phyloP scores from a whole-genome alignment of 139 green algal species.

The Picochlorum sp. region DNA sequence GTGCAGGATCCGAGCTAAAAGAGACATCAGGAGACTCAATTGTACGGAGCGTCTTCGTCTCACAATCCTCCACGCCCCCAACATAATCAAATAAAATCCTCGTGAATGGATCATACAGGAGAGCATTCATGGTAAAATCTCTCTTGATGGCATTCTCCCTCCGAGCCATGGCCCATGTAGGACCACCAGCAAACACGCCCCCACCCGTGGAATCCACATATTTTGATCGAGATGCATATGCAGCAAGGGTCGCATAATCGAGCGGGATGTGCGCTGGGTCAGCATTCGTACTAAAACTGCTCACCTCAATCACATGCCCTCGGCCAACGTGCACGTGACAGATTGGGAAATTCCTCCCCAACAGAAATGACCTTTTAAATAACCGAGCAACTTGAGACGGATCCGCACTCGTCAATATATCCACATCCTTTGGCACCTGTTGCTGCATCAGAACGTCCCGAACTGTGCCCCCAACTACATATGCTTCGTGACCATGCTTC shows the following conservation, averaged over 20 bases:
- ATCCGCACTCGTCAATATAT: slow-evolving; percentile 51
- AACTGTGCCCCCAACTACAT: slow-evolving; percentile 65
- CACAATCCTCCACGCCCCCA: slow-evolving; percentile 41
- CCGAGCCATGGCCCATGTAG: slow-evolving; percentile 27
- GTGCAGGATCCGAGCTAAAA: slow-evolving; percentile 42
- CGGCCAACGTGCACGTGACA: slow-evolving; percentile 23
- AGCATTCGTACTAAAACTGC: slow-evolving; percentile 31
- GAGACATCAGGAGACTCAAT: slow-evolving; percentile 25
- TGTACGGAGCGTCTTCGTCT: slow-evolving; percentile 25
- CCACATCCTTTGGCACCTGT: slow-evolving; percentile 49
- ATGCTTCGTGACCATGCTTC: slow-evolving; percentile 45
- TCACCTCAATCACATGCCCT: slow-evolving; percentile 36
- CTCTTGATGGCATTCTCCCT: slow-evolving; percentile 35
- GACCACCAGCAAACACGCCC: neutral
- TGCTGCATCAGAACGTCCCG: slow-evolving; percentile 50
- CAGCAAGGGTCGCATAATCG: neutral
- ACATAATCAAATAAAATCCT: slow-evolving; percentile 54
- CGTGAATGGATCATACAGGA: slow-evolving; percentile 62
- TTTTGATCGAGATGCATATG: neutral
- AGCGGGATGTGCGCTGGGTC: slow-evolving; percentile 1
- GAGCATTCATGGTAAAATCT: slow-evolving; percentile 66
- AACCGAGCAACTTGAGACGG: slow-evolving; percentile 37
- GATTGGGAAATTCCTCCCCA: slow-evolving; percentile 53
- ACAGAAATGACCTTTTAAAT: slow-evolving; percentile 26
- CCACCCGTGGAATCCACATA: neutral